These are phyloP conservation scores for Cladophialophora exuberans DNA, from an alignment of 2,329 filamentous ascomycete species.

Conservation along the genomic window DNA sequence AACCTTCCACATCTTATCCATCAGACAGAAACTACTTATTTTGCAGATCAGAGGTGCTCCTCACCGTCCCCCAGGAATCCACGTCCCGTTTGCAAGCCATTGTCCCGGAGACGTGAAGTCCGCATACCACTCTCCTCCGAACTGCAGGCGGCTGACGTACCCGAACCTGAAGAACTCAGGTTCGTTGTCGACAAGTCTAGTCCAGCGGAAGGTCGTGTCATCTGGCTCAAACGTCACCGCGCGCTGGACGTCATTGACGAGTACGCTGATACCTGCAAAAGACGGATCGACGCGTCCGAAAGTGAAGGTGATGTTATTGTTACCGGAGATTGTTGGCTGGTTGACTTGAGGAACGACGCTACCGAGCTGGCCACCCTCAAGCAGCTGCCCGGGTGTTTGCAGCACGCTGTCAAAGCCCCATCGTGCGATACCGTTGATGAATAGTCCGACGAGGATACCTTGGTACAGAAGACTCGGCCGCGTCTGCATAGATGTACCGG, in stretches of 20 bases:
- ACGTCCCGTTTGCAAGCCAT: not conserved
- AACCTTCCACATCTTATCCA: too few species aligned
- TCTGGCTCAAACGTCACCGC: constrained; percentile 5
- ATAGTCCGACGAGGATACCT: constrained; percentile 63
- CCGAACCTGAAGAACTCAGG: constrained; percentile 40
- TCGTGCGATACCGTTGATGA: constrained; percentile 66
- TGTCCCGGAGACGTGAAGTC: constrained; percentile 1
- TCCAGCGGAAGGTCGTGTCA: constrained; percentile 21
- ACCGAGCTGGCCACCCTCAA: constrained; percentile 35
- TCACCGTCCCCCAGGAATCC: not conserved
- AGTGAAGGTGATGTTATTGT: constrained; percentile 15
- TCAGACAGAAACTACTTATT: too few species aligned
- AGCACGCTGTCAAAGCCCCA: constrained; percentile 66
- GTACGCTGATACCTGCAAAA: constrained; percentile 30
- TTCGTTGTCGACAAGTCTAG: constrained; percentile 9
- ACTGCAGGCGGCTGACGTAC: constrained; percentile 3
- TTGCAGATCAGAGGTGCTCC: too few species aligned
- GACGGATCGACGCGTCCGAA: constrained; percentile 10
- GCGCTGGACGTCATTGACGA: constrained; percentile 34
- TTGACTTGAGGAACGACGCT: constrained; percentile 15
- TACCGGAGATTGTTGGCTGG: constrained; percentile 4
- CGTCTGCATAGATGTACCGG: constrained; percentile 63
- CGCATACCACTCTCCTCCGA: constrained; percentile 3
- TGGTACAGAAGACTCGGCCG: constrained; percentile 63
- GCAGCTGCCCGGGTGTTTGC: constrained; percentile 57